Evolutionary conservation across 257 asterid species (phyloP).

Genomic region (Thymus mandschuricus): DNA sequence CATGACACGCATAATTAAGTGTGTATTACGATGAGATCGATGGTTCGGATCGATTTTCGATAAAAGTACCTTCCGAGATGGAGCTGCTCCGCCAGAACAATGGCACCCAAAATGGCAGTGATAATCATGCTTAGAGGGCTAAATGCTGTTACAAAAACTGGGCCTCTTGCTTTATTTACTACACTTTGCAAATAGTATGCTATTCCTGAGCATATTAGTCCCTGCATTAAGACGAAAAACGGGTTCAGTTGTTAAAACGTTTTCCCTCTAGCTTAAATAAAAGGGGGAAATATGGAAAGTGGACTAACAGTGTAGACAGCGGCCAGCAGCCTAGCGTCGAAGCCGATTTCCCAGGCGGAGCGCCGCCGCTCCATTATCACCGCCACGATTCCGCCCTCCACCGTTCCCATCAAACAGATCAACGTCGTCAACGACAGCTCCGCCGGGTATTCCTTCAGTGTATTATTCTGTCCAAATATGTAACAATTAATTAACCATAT

Average conservation of each 20-base stretch:
- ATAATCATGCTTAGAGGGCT: conserved; percentile 91
- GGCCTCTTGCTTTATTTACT: conserved; percentile 76
- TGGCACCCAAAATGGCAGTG: conserved; percentile 77
- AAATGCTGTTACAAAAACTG: conserved; percentile 92
- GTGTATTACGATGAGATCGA: no score
- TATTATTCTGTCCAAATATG: conserved; percentile 53
- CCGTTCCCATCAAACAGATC: conserved; percentile 64
- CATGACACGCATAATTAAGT: no score
- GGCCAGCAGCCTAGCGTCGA: conserved; percentile 84
- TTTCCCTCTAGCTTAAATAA: no score
- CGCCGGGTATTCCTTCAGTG: conserved; percentile 84
- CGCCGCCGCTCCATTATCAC: conserved; percentile 60
- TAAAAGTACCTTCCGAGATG: conserved; percentile 85
- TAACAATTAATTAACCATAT: neutral
- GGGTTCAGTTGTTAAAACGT: no score
- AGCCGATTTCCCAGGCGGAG: conserved; percentile 83
- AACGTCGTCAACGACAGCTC: conserved; percentile 68
- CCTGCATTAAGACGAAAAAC: no score
- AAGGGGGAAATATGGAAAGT: neutral
- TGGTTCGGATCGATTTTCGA: no score
- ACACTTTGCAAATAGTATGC: conserved; percentile 88
- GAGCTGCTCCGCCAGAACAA: conserved; percentile 67
- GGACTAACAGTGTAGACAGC: conserved; percentile 72
- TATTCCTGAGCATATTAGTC: conserved; percentile 85
- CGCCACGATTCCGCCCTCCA: conserved; percentile 69